Conservation (phyloP, 2,329 filamentous ascomycete species). For the Penicillium rolfsii region DNA sequence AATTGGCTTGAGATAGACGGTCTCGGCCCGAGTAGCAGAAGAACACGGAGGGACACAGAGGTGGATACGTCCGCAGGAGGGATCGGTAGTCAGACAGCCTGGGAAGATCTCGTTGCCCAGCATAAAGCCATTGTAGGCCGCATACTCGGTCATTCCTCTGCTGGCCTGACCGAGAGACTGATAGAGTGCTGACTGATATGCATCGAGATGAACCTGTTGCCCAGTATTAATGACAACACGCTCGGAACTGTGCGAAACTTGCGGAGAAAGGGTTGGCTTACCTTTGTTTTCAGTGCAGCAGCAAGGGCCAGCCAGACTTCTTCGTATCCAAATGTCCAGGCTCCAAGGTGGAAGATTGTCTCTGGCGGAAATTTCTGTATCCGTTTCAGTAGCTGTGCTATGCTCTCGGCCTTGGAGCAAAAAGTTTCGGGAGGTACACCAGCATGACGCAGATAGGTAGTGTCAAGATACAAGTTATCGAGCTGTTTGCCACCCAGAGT, state of each 20-base stretch:
- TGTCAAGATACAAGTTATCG: constrained; percentile 87
- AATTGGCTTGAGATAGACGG: constrained; percentile 79
- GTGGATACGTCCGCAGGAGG: constrained; percentile 66
- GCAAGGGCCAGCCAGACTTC: constrained; percentile 87
- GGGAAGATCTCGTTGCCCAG: constrained; percentile 71
- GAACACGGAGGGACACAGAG: constrained; percentile 63
- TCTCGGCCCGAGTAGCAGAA: constrained; percentile 48
- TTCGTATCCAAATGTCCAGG: constrained; percentile 94
- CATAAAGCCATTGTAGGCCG: constrained; percentile 71
- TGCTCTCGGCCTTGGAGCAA: constrained; percentile 71
- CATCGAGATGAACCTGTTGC: constrained; percentile 73
- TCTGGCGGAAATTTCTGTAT: constrained; percentile 69
- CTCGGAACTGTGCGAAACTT: constrained; percentile 4
- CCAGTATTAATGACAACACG: constrained; percentile 4
- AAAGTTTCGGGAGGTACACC: constrained; percentile 51
- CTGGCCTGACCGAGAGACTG: constrained; percentile 57
- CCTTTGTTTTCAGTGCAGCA: constrained; percentile 66
- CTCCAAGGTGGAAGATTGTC: constrained; percentile 80
- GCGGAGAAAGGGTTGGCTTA: constrained; percentile 37
- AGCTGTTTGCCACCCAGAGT: constrained; percentile 66
- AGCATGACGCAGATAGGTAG: constrained; percentile 59
- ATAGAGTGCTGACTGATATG: constrained; percentile 78
- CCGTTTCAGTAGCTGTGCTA: constrained; percentile 72
- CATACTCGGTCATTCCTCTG: constrained; percentile 59
- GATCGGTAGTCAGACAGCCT: constrained; percentile 70